Conservation (phyloP, 306 rosid genomes). For the Citrullus amarus region DNA sequence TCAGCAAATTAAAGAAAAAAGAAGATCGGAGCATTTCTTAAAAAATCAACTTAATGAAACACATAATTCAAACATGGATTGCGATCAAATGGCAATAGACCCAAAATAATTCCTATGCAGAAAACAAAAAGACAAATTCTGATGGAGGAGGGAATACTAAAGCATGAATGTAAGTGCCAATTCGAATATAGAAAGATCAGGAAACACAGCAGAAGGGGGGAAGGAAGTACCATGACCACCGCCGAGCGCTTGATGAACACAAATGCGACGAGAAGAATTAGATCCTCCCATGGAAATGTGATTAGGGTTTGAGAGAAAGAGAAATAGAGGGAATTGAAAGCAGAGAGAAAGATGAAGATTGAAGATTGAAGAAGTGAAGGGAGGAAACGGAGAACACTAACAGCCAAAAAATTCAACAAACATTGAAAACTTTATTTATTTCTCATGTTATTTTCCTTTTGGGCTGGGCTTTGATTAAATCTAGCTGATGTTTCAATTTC, state of each 20-base stretch:
- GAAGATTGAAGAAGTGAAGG: neutral
- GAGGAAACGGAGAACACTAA: neutral
- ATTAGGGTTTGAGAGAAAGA: conserved; percentile 27
- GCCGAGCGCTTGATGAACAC: conserved; percentile 71
- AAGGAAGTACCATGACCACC: conserved; percentile 54
- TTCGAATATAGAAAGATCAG: neutral
- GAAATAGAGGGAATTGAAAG: conserved; percentile 3
- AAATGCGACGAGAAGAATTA: conserved; percentile 30
- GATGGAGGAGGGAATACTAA: neutral
- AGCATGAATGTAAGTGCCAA: neutral
- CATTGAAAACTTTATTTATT: neutral
- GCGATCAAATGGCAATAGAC: neutral
- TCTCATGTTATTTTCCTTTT: neutral
- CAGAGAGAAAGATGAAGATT: conserved; percentile 6
- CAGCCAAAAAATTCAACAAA: neutral
- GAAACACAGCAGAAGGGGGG: neutral
- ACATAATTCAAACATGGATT: neutral
- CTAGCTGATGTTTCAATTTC: too few species aligned
- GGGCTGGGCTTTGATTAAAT: neutral
- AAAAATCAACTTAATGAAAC: neutral
- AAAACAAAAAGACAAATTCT: neutral
- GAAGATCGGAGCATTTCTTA: neutral
- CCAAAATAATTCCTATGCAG: neutral
- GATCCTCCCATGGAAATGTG: conserved; percentile 62
- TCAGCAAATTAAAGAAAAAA: neutral